A percentile compares a stretch with the other conserved stretches of the same genome.
Evolutionary conservation across 2,329 filamentous ascomycete species (phyloP).

Genomic region (Colletotrichum noveboracense): DNA sequence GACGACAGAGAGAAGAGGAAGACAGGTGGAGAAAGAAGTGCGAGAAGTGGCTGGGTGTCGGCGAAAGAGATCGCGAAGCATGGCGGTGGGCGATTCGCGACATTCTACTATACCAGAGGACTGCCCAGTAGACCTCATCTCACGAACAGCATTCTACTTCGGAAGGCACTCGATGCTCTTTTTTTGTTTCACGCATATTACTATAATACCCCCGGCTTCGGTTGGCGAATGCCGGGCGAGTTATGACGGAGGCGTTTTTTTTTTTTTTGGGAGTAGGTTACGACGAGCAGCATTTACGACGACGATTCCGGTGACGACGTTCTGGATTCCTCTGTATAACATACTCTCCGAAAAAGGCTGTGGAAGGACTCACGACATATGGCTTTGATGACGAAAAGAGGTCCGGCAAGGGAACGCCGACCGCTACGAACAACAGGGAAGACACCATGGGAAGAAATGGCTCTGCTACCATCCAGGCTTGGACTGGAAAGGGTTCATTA

Average conservation of each 20-base stretch:
- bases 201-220: conserved; percentile 8
- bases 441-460: conserved; percentile 1
- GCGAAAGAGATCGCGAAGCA: conserved; percentile 59
- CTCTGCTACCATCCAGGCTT: conserved; percentile 12
- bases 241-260: conserved; percentile 15
- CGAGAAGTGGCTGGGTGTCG: conserved; percentile 77
- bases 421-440: conserved; percentile 13
- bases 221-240: conserved; percentile 1
- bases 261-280: conserved; percentile 9
- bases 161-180: conserved; percentile 13
- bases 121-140: conserved; percentile 19
- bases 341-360: conserved; percentile 15
- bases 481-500: conserved; percentile 11
- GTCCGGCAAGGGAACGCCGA: conserved; percentile 8
- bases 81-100: conserved; percentile 82
- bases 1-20: conserved; percentile 89
- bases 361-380: conserved; percentile 16
- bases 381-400: conserved; percentile 18
- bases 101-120: conserved; percentile 49
- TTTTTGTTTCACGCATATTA: not conserved
- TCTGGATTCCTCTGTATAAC: conserved; percentile 21
- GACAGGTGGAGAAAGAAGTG: conserved; percentile 89
- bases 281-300: conserved; percentile 20
- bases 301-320: conserved; percentile 21
- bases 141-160: conserved; percentile 7